Evolutionary conservation across 768 basidiomycete genomes (phyloP).

Genomic region (Serendipita sp.): DNA sequence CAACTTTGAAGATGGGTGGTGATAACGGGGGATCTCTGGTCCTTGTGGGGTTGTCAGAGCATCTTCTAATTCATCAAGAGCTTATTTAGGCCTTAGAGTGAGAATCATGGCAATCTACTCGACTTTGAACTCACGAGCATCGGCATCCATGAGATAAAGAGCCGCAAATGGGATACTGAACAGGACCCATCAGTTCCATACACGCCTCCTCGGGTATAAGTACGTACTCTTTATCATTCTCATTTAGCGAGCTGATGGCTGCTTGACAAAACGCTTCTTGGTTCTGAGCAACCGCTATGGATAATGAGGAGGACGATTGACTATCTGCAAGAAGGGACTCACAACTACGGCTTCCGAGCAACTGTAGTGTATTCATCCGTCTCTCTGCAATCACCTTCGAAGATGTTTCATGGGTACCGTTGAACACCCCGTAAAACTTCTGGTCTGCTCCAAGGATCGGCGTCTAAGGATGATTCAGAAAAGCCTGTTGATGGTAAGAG

Average conservation of each 20-base stretch:
- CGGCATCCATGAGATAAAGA: neutral
- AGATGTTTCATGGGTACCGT: slow-evolving; percentile 14
- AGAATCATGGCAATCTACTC: neutral
- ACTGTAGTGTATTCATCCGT: slow-evolving; percentile 12
- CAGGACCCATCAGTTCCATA: neutral
- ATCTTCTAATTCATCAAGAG: neutral
- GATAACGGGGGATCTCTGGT: neutral
- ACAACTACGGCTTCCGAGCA: slow-evolving; percentile 9
- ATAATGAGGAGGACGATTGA: neutral
- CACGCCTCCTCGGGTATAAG: neutral
- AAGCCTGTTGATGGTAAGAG: neutral
- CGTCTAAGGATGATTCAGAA: slow-evolving; percentile 6
- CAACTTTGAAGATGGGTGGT: slow-evolving; percentile 6
- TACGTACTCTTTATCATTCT: slow-evolving; percentile 10
- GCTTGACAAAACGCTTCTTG: slow-evolving; percentile 8
- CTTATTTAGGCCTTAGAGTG: neutral
- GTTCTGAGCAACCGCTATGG: slow-evolving; percentile 8
- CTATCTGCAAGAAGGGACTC: neutral
- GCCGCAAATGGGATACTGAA: slow-evolving; percentile 11
- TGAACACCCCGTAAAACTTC: slow-evolving; percentile 12
- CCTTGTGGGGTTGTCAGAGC: neutral
- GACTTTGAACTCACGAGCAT: neutral
- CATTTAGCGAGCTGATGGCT: slow-evolving; percentile 7
- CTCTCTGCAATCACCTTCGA: slow-evolving; percentile 15
- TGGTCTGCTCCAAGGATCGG: slow-evolving; percentile 13